Percentiles rank a stretch among this genome's conserved stretches.
Conservation (phyloP, 2,329 filamentous ascomycete species). For the Penicillium sp. region DNA sequence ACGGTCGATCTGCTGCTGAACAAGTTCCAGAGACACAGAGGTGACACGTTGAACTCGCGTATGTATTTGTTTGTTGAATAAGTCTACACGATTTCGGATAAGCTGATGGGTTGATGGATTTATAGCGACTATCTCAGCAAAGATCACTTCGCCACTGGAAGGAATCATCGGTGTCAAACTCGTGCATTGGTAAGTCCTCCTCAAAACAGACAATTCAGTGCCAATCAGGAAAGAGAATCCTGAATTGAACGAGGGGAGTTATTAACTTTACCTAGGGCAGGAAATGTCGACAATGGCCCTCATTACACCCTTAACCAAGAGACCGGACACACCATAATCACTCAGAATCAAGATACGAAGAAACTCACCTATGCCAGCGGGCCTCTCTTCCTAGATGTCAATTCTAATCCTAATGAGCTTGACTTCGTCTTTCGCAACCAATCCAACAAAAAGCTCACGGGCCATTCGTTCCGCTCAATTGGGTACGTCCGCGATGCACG, state of each 20-base stretch:
- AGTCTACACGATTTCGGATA: not conserved
- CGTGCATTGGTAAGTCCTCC: conserved; percentile 37
- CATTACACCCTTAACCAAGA: conserved; percentile 37
- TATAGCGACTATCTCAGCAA: conserved; percentile 39
- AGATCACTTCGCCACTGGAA: conserved; percentile 41
- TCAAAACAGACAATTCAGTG: not conserved
- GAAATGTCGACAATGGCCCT: conserved; percentile 40
- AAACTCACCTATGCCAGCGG: conserved; percentile 39
- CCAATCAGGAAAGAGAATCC: not conserved
- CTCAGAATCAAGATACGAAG: conserved; percentile 26
- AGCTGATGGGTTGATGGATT: not conserved
- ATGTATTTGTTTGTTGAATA: conserved; percentile 5
- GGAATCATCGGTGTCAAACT: conserved; percentile 46
- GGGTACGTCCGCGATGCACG: conserved; percentile 42
- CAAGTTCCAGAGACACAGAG: conserved; percentile 42
- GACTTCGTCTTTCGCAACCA: conserved; percentile 32
- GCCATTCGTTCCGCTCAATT: conserved; percentile 46
- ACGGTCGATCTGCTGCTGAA: conserved; percentile 42
- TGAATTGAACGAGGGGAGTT: too few relatives aligned
- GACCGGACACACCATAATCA: conserved; percentile 33
- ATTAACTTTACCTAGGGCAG: conserved; percentile 32
- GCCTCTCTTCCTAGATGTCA: conserved; percentile 36
- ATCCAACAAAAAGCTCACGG: conserved; percentile 36
- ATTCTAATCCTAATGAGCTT: conserved; percentile 40
- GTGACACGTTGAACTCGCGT: conserved; percentile 47